A percentile compares a stretch with the other conserved stretches of the same genome.
Conservation (phyloP, 495 filamentous ascomycete genomes). For the Alectoria sarmentosa region DNA sequence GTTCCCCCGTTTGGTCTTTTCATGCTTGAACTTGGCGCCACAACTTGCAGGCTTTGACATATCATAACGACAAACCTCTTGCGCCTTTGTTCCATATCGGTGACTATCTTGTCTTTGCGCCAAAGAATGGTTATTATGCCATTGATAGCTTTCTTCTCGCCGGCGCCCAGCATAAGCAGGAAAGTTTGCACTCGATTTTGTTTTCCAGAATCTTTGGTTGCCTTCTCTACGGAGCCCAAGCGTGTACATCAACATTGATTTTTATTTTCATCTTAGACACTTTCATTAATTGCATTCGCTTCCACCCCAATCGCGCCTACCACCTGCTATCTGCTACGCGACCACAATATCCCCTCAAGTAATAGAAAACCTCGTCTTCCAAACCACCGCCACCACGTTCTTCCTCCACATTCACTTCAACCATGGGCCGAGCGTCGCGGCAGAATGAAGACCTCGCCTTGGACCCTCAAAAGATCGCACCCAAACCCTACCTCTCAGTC, state of each 20-base stretch:
- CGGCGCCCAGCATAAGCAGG: not conserved
- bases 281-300: not conserved
- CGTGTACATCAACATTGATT: not conserved
- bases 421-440: conserved; percentile 13
- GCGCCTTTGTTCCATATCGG: not conserved
- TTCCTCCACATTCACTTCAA: not conserved
- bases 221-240: not conserved
- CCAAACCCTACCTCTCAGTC: conserved; percentile 19
- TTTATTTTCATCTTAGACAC: not conserved
- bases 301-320: not conserved
- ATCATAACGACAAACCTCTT: not conserved
- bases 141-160: not conserved
- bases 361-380: not conserved
- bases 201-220: not conserved
- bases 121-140: not conserved
- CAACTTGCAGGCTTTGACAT: not conserved
- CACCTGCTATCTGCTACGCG: not conserved
- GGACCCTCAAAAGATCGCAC: not conserved
- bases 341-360: not conserved
- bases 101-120: not conserved
- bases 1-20: not conserved
- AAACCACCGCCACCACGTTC: not conserved
- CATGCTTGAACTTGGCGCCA: not conserved
- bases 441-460: not conserved
- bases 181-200: not conserved